A percentile compares a stretch with the other conserved stretches of the same genome.
phyloP scores from a whole-genome alignment of 192 early-diverging fungal genomes.

The Coemansia furcata region DNA sequence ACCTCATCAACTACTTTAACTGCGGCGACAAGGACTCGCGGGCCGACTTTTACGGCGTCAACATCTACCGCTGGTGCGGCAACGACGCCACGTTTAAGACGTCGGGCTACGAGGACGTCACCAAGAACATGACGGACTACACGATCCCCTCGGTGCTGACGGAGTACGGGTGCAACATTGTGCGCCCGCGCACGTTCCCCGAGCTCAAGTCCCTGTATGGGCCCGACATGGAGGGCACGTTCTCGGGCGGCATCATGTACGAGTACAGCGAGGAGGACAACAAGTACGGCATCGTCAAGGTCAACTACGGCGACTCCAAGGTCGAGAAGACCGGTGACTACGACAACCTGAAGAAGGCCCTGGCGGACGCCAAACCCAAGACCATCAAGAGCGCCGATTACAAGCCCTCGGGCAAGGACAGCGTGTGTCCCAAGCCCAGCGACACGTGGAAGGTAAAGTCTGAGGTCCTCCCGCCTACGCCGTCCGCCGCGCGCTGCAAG shows the following conservation, averaged over 20 bases:
- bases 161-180: constrained; percentile 72
- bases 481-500: constrained; percentile 59
- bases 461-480: constrained; percentile 60
- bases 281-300: constrained; percentile 67
- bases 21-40: constrained; percentile 62
- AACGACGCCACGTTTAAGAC: constrained; percentile 55
- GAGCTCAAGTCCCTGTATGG: constrained; percentile 69
- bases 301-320: constrained; percentile 48
- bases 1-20: constrained; percentile 67
- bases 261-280: constrained; percentile 75
- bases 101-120: constrained; percentile 68
- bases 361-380: constrained; percentile 52
- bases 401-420: constrained; percentile 40
- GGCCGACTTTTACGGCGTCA: constrained; percentile 73
- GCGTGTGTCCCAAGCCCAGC: constrained; percentile 55
- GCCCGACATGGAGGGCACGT: constrained; percentile 60
- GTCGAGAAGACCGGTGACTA: constrained; percentile 57
- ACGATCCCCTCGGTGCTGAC: constrained; percentile 68
- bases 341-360: constrained; percentile 54
- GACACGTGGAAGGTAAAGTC: constrained; percentile 57
- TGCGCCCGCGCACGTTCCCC: constrained; percentile 64
- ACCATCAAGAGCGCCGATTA: constrained; percentile 59
- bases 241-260: constrained; percentile 73
- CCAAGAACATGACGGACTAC: constrained; percentile 61
- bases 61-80: constrained; percentile 77